Percentiles rank a stretch among this genome's conserved stretches.
phyloP scores from a whole-genome alignment of 495 filamentous ascomycete genomes.

The Oidiodendron maius region DNA sequence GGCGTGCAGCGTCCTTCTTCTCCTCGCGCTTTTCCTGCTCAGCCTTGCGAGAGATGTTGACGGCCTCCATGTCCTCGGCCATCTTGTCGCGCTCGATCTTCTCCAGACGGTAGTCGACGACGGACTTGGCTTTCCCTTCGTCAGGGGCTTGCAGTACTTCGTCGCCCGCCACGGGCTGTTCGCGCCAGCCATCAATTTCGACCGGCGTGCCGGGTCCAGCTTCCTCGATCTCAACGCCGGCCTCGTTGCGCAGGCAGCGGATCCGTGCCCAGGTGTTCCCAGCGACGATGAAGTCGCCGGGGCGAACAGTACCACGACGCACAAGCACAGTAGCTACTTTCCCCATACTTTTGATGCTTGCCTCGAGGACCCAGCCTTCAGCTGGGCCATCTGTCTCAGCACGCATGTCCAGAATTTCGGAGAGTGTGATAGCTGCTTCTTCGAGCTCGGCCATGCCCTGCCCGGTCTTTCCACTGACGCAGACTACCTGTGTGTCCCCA shows the following conservation, averaged over 20 bases:
- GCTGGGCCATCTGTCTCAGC: slow-evolving; percentile 69
- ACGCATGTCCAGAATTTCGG: slow-evolving; percentile 85
- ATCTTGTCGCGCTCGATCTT: slow-evolving; percentile 50
- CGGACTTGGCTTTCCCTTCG: slow-evolving; percentile 74
- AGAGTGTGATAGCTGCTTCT: slow-evolving; percentile 75
- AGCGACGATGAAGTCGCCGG: slow-evolving; percentile 82
- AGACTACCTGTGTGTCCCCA: slow-evolving; percentile 87
- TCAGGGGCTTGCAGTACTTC: slow-evolving; percentile 74
- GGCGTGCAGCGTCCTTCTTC: slow-evolving; percentile 33
- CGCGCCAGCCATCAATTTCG: slow-evolving; percentile 90
- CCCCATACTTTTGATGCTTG: slow-evolving; percentile 80
- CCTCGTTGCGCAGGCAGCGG: slow-evolving; percentile 77
- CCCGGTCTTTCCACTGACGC: slow-evolving; percentile 89
- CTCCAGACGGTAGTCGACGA: slow-evolving; percentile 70
- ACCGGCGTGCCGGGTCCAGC: slow-evolving; percentile 87
- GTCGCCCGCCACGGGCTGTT: slow-evolving; percentile 84
- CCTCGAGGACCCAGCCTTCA: slow-evolving; percentile 94
- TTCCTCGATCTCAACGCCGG: slow-evolving; percentile 61
- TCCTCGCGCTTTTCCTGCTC: slow-evolving; percentile 54
- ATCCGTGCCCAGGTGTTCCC: slow-evolving; percentile 81
- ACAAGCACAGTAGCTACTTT: slow-evolving; percentile 87
- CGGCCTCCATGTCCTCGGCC: slow-evolving; percentile 66
- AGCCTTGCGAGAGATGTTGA: slow-evolving; percentile 62
- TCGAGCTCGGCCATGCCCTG: slow-evolving; percentile 88
- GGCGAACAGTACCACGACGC: slow-evolving; percentile 74